phyloP scores from a whole-genome alignment of 1,284 basidiomycete genomes.

The Sanghuangporus baumii region DNA sequence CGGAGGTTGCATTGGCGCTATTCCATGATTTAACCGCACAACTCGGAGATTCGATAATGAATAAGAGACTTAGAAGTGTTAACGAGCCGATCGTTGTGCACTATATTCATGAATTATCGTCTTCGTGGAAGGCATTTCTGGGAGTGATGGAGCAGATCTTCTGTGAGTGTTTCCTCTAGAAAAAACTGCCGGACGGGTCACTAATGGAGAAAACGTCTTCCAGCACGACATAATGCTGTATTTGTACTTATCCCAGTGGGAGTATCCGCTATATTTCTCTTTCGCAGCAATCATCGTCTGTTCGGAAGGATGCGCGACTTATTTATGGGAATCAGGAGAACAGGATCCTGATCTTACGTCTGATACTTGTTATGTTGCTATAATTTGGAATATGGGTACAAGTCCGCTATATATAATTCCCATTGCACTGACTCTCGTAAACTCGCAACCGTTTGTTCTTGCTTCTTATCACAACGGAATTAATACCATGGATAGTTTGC shows the following conservation, averaged over 20 bases:
- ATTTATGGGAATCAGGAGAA: not conserved
- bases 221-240: not conserved
- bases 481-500: no score
- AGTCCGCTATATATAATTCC: no score
- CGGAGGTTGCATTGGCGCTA: slow-evolving; percentile 9
- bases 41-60: not conserved
- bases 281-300: not conserved
- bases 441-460: no score
- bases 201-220: not conserved
- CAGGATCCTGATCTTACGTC: not conserved
- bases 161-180: not conserved
- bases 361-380: no score
- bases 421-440: no score
- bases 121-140: not conserved
- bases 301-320: not conserved
- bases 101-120: not conserved
- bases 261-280: not conserved
- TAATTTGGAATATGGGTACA: no score
- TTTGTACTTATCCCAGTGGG: not conserved
- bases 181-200: not conserved
- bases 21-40: not conserved
- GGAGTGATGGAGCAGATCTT: not conserved
- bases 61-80: not conserved
- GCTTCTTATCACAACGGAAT: no score
- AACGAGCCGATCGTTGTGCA: not conserved